Evolutionary conservation across 805 yeast species (phyloP).

Genomic region (Sugiyamaella lignohabitans): DNA sequence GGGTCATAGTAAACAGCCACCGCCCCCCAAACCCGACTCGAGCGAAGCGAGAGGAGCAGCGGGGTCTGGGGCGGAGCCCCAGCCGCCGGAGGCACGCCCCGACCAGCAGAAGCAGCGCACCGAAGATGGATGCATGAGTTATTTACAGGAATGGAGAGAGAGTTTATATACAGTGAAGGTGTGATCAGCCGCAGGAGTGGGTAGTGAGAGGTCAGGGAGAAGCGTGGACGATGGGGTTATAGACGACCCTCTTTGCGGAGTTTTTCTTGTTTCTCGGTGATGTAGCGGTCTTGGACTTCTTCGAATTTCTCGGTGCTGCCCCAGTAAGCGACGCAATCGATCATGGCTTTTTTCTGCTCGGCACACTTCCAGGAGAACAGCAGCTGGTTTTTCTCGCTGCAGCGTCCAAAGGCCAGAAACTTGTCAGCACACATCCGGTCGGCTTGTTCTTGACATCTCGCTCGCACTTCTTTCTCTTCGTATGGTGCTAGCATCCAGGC

Average conservation of each 20-base stretch:
- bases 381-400: slow-evolving; percentile 31
- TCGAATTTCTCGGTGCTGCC: slow-evolving; percentile 29
- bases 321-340: slow-evolving; percentile 32
- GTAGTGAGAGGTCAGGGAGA: too few relatives aligned
- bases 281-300: slow-evolving; percentile 25
- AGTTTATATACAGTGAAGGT: too few relatives aligned
- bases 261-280: slow-evolving; percentile 25
- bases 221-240: background rate
- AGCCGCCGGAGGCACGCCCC: too few relatives aligned
- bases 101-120: too few relatives aligned
- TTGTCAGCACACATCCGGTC: slow-evolving; percentile 27
- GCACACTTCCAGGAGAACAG: slow-evolving; percentile 34
- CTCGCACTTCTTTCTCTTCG: slow-evolving; percentile 32
- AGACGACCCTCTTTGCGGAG: slow-evolving; percentile 12
- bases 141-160: too few relatives aligned
- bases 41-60: too few relatives aligned
- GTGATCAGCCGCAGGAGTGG: too few relatives aligned
- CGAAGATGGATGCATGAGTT: too few relatives aligned
- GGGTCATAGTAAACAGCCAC: too few relatives aligned
- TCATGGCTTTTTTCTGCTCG: slow-evolving; percentile 29
- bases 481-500: slow-evolving; percentile 35
- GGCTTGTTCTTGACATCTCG: slow-evolving; percentile 30
- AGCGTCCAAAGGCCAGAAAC: slow-evolving; percentile 29
- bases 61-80: too few relatives aligned
- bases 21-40: too few relatives aligned